Evolutionary conservation across 352 stramenopile genomes (phyloP).

Genomic region (Pythium guiyangense): DNA sequence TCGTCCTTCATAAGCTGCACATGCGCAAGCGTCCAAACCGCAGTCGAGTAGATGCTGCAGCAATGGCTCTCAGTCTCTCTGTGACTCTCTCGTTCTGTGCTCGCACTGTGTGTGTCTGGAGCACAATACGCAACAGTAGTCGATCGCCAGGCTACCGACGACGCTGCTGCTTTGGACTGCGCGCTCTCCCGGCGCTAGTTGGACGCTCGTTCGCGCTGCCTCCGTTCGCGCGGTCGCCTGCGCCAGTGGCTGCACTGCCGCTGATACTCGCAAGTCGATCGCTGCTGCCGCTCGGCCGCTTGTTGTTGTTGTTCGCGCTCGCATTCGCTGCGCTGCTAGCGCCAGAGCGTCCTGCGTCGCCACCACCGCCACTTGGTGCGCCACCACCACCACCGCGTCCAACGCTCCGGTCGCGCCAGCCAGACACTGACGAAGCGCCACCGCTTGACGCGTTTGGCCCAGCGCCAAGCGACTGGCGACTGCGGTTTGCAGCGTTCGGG

Average conservation of each 20-base stretch:
- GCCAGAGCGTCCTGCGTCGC: neutral
- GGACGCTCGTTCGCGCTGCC: slow-evolving; percentile 10
- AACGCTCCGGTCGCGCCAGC: slow-evolving; percentile 39
- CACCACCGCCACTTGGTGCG: neutral
- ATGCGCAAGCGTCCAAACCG: too few relatives aligned
- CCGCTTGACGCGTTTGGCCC: neutral
- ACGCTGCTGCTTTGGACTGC: slow-evolving; percentile 47
- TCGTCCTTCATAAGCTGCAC: too few relatives aligned
- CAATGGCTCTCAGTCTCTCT: too few relatives aligned
- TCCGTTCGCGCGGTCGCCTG: neutral
- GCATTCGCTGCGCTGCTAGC: slow-evolving; percentile 1
- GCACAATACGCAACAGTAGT: neutral
- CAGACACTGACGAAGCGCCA: slow-evolving; percentile 1
- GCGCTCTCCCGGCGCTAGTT: slow-evolving; percentile 19
- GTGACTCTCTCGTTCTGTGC: too few relatives aligned
- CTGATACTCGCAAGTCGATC: slow-evolving; percentile 4
- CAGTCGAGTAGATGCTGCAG: too few relatives aligned
- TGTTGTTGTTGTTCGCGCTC: slow-evolving; percentile 7
- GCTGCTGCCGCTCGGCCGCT: slow-evolving; percentile 4
- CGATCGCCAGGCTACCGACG: slow-evolving; percentile 23
- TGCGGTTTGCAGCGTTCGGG: slow-evolving; percentile 7
- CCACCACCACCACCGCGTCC: slow-evolving; percentile 9
- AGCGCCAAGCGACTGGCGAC: neutral
- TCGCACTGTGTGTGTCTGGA: too few relatives aligned
- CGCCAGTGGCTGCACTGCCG: neutral